phyloP scores from a whole-genome alignment of 345 rosid genomes.

The Populus davidiana region DNA sequence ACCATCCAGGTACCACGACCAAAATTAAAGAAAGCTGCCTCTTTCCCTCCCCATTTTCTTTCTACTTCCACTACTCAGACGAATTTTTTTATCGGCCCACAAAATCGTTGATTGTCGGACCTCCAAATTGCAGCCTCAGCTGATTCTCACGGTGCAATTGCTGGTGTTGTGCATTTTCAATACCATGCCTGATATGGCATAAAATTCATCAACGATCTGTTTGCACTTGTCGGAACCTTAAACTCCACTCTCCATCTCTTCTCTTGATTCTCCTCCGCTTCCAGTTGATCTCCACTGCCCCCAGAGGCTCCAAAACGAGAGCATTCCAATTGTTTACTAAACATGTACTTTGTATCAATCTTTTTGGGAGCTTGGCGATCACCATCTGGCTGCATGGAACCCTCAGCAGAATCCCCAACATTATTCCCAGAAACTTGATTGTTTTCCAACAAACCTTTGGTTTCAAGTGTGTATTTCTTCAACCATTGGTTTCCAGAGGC shows the following conservation, averaged over 20 bases:
- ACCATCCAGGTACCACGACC: not conserved
- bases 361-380: slow-evolving; percentile 24
- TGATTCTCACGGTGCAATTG: slow-evolving; percentile 32
- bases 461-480: slow-evolving; percentile 64
- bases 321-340: slow-evolving; percentile 25
- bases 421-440: slow-evolving; percentile 15
- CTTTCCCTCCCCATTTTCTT: not conserved
- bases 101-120: slow-evolving; percentile 50
- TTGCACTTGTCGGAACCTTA: slow-evolving; percentile 29
- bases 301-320: slow-evolving; percentile 8
- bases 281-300: slow-evolving; percentile 17
- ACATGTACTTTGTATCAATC: slow-evolving; percentile 10
- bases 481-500: slow-evolving; percentile 68
- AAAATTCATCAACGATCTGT: slow-evolving; percentile 39
- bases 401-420: slow-evolving; percentile 24
- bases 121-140: slow-evolving; percentile 42
- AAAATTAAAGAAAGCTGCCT: not conserved
- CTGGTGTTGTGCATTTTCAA: slow-evolving; percentile 40
- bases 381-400: slow-evolving; percentile 13
- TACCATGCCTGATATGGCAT: slow-evolving; percentile 45
- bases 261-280: slow-evolving; percentile 35
- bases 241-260: slow-evolving; percentile 41
- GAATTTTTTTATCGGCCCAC: slow-evolving; percentile 30
- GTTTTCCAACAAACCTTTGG: slow-evolving; percentile 33
- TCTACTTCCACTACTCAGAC: not conserved